Conservation (phyloP, 805 yeast species). For the Henningerozyma blattae region DNA sequence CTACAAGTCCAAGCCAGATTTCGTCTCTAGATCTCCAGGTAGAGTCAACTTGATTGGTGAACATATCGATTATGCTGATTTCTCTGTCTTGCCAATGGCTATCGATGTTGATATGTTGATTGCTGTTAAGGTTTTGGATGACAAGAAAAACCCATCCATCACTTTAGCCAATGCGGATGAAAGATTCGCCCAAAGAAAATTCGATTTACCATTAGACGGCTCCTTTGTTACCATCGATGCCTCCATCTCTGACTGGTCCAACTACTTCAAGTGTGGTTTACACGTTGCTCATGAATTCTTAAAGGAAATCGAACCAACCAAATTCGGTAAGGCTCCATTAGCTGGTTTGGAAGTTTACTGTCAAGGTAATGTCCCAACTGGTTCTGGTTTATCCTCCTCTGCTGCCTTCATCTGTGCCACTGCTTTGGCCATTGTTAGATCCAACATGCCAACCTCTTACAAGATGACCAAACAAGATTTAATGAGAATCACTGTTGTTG, state of each 20-base stretch:
- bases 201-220: conserved; percentile 32
- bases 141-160: conserved; percentile 15
- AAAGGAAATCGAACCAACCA: conserved; percentile 19
- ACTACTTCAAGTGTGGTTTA: conserved; percentile 55
- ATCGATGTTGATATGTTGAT: conserved; percentile 53
- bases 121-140: conserved; percentile 29
- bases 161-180: conserved; percentile 26
- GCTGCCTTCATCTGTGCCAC: conserved; percentile 64
- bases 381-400: conserved; percentile 59
- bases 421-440: conserved; percentile 42
- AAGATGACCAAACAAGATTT: conserved; percentile 38
- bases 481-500: conserved; percentile 47
- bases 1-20: conserved; percentile 20
- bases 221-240: conserved; percentile 35
- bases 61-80: conserved; percentile 58
- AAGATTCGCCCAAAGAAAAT: conserved; percentile 25
- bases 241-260: conserved; percentile 44
- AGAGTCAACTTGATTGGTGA: conserved; percentile 67
- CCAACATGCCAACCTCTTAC: conserved; percentile 30
- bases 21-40: conserved; percentile 59
- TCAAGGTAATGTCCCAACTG: conserved; percentile 60
- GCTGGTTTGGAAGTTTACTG: conserved; percentile 41
- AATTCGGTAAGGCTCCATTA: conserved; percentile 20
- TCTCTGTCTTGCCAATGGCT: conserved; percentile 63
- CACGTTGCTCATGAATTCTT: conserved; percentile 45